phyloP scores from a whole-genome alignment of 2,329 filamentous ascomycete species.

The Bipolaris oryzae region DNA sequence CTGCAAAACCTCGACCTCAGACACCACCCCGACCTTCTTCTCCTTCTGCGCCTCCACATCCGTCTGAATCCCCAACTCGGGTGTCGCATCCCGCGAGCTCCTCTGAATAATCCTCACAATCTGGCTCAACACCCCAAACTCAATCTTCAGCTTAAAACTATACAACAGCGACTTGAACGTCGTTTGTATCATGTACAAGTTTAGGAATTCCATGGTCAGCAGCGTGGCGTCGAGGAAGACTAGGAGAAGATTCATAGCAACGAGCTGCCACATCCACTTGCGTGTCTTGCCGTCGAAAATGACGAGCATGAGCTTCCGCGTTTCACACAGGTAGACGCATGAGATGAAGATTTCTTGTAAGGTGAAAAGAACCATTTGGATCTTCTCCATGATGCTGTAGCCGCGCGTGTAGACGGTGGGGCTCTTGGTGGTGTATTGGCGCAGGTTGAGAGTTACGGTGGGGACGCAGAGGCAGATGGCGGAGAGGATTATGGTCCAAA shows the following conservation, averaged over 20 bases:
- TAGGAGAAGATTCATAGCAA: slow-evolving; percentile 21
- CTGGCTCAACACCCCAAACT: slow-evolving; percentile 57
- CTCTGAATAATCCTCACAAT: slow-evolving; percentile 8
- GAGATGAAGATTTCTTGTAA: slow-evolving; percentile 44
- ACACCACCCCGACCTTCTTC: background rate
- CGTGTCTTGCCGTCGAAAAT: slow-evolving; percentile 15
- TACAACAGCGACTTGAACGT: slow-evolving; percentile 49
- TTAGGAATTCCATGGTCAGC: slow-evolving; percentile 17
- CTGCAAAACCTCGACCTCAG: slow-evolving; percentile 12
- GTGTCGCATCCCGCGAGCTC: background rate
- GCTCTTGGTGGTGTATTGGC: slow-evolving; percentile 7
- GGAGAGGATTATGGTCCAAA: slow-evolving; percentile 59
- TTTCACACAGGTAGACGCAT: slow-evolving; percentile 59
- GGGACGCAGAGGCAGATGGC: slow-evolving; percentile 51
- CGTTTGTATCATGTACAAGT: slow-evolving; percentile 27
- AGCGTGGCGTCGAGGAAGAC: slow-evolving; percentile 20
- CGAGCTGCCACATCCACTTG: slow-evolving; percentile 22
- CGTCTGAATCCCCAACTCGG: background rate
- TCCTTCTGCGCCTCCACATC: background rate
- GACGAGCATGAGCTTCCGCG: slow-evolving; percentile 27
- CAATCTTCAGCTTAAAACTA: slow-evolving; percentile 56
- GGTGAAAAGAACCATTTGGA: slow-evolving; percentile 49
- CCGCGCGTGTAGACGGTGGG: slow-evolving; percentile 10
- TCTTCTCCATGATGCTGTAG: slow-evolving; percentile 43
- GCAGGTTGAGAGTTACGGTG: slow-evolving; percentile 51